Conservation (phyloP, 2,329 filamentous ascomycete species). For the Rhynchosporium graminicola region DNA sequence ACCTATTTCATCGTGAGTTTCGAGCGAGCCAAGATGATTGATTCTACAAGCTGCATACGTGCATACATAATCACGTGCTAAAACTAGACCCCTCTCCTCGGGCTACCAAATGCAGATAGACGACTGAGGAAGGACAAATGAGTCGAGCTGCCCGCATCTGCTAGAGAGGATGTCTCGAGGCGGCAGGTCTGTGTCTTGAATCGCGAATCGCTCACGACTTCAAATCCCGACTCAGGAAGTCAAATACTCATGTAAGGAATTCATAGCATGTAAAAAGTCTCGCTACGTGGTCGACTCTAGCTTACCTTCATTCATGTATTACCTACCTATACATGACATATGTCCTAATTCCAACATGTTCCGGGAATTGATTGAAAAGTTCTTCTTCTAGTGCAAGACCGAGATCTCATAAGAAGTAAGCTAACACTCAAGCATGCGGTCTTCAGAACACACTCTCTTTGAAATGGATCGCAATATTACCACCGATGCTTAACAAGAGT, state of each 20-base stretch:
- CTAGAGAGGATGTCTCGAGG: no score
- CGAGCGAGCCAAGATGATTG: constrained; percentile 8
- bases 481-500: constrained; percentile 3
- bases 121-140: no score
- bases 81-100: not conserved
- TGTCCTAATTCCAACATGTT: no score
- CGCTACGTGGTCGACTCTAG: no score
- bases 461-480: constrained; percentile 5
- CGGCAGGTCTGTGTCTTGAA: no score
- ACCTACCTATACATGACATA: no score
- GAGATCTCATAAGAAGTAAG: constrained; percentile 20
- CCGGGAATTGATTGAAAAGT: not conserved
- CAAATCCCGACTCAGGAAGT: no score
- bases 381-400: not conserved
- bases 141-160: no score
- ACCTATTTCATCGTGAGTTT: constrained; percentile 2
- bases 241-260: no score
- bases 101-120: not conserved
- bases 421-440: constrained; percentile 21
- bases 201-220: no score
- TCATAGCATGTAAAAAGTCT: no score
- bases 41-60: constrained; percentile 1
- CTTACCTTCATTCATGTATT: no score
- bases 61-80: constrained; percentile 5
- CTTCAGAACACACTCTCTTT: constrained; percentile 9